Evolutionary conservation across 768 basidiomycete genomes (phyloP).

Genomic region (Candolleomyces eurysporus): DNA sequence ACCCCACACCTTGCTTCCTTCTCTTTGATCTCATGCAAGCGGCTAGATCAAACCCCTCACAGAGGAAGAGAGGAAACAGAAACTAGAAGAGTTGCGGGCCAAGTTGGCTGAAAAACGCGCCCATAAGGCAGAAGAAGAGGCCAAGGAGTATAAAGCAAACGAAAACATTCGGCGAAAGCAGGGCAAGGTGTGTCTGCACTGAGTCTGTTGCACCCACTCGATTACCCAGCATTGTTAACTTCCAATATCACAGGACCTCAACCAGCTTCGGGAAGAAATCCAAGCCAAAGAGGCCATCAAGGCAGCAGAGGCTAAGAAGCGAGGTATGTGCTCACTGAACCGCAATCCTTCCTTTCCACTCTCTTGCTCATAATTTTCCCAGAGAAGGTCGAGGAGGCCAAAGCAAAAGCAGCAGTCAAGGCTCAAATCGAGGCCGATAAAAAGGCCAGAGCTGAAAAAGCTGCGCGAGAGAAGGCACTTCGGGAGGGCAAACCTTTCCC

Average conservation of each 20-base stretch:
- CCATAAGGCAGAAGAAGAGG: slow-evolving; percentile 68
- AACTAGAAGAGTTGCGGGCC: slow-evolving; percentile 71
- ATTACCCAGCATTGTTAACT: not conserved
- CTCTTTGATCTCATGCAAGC: not conserved
- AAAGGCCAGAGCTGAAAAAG: slow-evolving; percentile 80
- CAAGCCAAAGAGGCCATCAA: slow-evolving; percentile 77
- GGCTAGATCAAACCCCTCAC: slow-evolving; percentile 87
- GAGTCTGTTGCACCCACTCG: not conserved
- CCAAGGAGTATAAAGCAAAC: slow-evolving; percentile 68
- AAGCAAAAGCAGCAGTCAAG: slow-evolving; percentile 82
- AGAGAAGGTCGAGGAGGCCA: slow-evolving; percentile 91
- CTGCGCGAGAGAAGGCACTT: slow-evolving; percentile 87
- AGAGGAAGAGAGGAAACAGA: slow-evolving; percentile 87
- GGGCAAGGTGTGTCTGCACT: slow-evolving; percentile 55
- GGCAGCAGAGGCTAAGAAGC: slow-evolving; percentile 78
- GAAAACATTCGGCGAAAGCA: slow-evolving; percentile 83
- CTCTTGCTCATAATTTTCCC: slow-evolving; percentile 1
- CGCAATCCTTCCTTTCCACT: not conserved
- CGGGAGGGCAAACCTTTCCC: slow-evolving; percentile 65
- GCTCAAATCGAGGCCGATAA: slow-evolving; percentile 90
- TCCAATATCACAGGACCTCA: slow-evolving; percentile 54
- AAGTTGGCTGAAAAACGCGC: slow-evolving; percentile 83
- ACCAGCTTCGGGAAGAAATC: slow-evolving; percentile 71
- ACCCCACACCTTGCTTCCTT: not conserved
- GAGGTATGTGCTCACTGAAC: slow-evolving; percentile 45